A percentile compares a stretch with the other conserved stretches of the same genome.
These are phyloP conservation scores for Recurvomyces mirabilis DNA, from an alignment of 495 filamentous ascomycete species.

Conservation along the genomic window DNA sequence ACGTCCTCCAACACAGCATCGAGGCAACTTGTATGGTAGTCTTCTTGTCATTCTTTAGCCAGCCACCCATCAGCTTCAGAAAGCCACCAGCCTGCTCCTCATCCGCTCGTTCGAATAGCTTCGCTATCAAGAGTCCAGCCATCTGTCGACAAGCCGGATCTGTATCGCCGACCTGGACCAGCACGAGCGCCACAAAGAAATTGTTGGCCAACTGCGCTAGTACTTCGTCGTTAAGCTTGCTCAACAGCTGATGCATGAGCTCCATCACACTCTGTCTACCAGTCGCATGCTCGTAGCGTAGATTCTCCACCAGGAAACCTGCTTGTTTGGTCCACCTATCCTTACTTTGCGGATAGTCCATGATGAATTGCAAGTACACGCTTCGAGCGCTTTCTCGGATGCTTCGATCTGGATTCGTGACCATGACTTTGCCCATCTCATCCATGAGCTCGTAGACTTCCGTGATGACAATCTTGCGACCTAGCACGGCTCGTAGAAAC, in stretches of 20 bases:
- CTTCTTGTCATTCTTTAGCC: conserved; percentile 64
- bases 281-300: conserved; percentile 78
- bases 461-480: conserved; percentile 71
- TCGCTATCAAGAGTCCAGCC: conserved; percentile 66
- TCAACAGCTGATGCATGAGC: conserved; percentile 66
- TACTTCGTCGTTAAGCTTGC: conserved; percentile 67
- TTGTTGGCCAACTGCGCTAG: conserved; percentile 69
- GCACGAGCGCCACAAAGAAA: conserved; percentile 77
- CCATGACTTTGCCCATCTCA: conserved; percentile 81
- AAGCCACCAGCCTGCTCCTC: conserved; percentile 58
- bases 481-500: conserved; percentile 76
- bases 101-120: conserved; percentile 69
- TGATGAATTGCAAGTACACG: conserved; percentile 84
- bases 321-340: conserved; percentile 80
- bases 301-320: conserved; percentile 74
- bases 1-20: conserved; percentile 70
- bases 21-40: conserved; percentile 56
- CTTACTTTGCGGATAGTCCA: conserved; percentile 87
- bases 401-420: conserved; percentile 80
- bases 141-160: conserved; percentile 74
- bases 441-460: conserved; percentile 87
- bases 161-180: conserved; percentile 80
- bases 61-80: conserved; percentile 55
- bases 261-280: conserved; percentile 89
- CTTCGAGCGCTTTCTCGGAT: conserved; percentile 78